Conservation (phyloP, 345 rosid genomes). For the Eucalyptus marginata region DNA sequence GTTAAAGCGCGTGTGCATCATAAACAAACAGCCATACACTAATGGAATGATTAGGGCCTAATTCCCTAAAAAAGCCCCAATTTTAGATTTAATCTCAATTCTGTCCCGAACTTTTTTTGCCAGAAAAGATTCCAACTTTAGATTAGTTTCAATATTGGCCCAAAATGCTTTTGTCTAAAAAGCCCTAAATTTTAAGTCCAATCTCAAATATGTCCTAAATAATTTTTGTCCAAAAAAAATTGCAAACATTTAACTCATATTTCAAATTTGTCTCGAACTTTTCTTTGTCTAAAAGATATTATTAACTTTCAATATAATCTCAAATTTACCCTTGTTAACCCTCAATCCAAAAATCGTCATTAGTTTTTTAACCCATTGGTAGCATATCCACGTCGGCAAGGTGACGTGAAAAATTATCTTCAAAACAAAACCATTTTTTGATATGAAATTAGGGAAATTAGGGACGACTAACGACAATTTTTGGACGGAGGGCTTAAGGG, state of each 20-base stretch:
- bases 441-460: background rate
- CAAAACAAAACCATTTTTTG: background rate
- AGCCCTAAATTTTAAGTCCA: fast-evolving
- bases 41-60: background rate
- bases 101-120: background rate
- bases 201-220: background rate
- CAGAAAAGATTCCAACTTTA: background rate
- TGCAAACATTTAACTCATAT: background rate
- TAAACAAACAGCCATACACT: background rate
- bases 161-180: background rate
- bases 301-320: background rate
- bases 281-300: background rate
- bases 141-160: background rate
- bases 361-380: background rate
- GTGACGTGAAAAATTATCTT: background rate
- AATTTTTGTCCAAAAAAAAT: background rate
- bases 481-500: background rate
- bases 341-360: background rate
- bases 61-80: background rate
- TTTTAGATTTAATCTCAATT: background rate
- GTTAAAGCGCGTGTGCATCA: background rate
- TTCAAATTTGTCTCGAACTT: background rate
- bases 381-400: fast-evolving
- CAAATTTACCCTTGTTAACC: background rate
- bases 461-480: background rate